Percentiles rank a stretch among this genome's conserved stretches.
These are phyloP conservation scores for Monosporascus sp. DNA, from an alignment of 2,329 filamentous ascomycete genomes.

Conservation along the genomic window DNA sequence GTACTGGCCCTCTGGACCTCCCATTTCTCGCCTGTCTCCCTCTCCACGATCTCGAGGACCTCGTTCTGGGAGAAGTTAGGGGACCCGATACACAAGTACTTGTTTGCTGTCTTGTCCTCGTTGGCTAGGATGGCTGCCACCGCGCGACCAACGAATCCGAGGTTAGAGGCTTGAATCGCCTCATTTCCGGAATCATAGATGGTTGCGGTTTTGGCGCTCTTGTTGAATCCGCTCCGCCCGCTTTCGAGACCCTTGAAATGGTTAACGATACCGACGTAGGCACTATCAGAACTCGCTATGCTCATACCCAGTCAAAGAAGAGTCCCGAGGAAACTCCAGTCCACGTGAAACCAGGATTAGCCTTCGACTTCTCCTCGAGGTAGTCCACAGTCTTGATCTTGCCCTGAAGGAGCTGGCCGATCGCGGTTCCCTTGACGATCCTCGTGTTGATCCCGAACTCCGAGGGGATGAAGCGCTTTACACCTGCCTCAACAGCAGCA, in stretches of 20 bases:
- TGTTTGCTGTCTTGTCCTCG: slow-evolving; percentile 49
- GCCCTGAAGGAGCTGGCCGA: slow-evolving; percentile 20
- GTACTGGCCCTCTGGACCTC: slow-evolving; percentile 34
- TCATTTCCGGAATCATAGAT: slow-evolving; percentile 54
- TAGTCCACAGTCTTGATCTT: slow-evolving; percentile 40
- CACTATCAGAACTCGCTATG: not conserved
- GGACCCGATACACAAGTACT: slow-evolving; percentile 52
- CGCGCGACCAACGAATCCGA: slow-evolving; percentile 45
- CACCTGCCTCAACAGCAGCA: slow-evolving; percentile 49
- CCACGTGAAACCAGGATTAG: slow-evolving; percentile 48
- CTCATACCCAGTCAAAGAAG: slow-evolving; percentile 55
- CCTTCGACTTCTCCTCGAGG: slow-evolving; percentile 41
- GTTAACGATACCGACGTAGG: not conserved
- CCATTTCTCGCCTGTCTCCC: slow-evolving; percentile 46
- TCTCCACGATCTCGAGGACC: slow-evolving; percentile 48
- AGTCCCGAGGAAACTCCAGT: slow-evolving; percentile 52
- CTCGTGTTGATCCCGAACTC: slow-evolving; percentile 41
- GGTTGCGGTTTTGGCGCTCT: slow-evolving; percentile 41
- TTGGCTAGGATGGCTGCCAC: slow-evolving; percentile 45
- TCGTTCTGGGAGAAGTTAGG: slow-evolving; percentile 55
- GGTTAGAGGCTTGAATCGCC: slow-evolving; percentile 45
- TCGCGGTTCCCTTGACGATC: slow-evolving; percentile 12
- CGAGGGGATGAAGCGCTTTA: slow-evolving; percentile 51
- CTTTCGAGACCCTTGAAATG: slow-evolving; percentile 35
- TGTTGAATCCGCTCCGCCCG: slow-evolving; percentile 48